Conservation (phyloP, 495 filamentous ascomycete genomes). For the Wilcoxina mikolae region DNA sequence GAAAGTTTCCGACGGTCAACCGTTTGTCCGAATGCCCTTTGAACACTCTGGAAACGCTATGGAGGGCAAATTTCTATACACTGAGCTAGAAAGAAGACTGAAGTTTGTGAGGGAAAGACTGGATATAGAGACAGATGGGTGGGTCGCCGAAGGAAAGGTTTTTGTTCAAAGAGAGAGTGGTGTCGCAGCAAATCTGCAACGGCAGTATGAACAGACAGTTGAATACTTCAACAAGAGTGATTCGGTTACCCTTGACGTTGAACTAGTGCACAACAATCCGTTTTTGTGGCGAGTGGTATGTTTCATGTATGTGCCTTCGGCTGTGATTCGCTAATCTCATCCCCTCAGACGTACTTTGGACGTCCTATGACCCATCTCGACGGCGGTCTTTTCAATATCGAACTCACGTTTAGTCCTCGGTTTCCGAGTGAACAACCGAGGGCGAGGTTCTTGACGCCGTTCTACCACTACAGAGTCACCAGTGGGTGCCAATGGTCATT, state of each 20-base stretch:
- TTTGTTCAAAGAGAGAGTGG: slow-evolving; percentile 51
- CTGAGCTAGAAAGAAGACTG: slow-evolving; percentile 53
- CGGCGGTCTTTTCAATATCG: slow-evolving; percentile 75
- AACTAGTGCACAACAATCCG: slow-evolving; percentile 57
- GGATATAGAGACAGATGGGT: slow-evolving; percentile 54
- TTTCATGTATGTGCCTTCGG: slow-evolving; percentile 24
- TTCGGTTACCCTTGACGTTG: slow-evolving; percentile 54
- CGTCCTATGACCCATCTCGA: slow-evolving; percentile 87
- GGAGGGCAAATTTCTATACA: slow-evolving; percentile 77
- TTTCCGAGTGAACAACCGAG: slow-evolving; percentile 89
- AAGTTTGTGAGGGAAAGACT: slow-evolving; percentile 48
- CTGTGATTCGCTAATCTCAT: slow-evolving; percentile 7
- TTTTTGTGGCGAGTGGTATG: slow-evolving; percentile 43
- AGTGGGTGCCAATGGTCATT: slow-evolving; percentile 12
- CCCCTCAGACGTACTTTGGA: slow-evolving; percentile 61
- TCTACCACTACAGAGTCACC: slow-evolving; percentile 89
- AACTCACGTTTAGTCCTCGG: slow-evolving; percentile 64
- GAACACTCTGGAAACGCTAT: slow-evolving; percentile 66
- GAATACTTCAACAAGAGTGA: slow-evolving; percentile 55
- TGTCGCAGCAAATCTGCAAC: slow-evolving; percentile 64
- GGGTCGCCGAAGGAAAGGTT: slow-evolving; percentile 52
- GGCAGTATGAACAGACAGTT: slow-evolving; percentile 71
- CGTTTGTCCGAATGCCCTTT: slow-evolving; percentile 71
- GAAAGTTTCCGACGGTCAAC: slow-evolving; percentile 42
- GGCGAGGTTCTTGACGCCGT: slow-evolving; percentile 58